Base-by-base conservation (phyloP, 768 basidiomycete genomes). In the Rhizopogon roseolus region DNA sequence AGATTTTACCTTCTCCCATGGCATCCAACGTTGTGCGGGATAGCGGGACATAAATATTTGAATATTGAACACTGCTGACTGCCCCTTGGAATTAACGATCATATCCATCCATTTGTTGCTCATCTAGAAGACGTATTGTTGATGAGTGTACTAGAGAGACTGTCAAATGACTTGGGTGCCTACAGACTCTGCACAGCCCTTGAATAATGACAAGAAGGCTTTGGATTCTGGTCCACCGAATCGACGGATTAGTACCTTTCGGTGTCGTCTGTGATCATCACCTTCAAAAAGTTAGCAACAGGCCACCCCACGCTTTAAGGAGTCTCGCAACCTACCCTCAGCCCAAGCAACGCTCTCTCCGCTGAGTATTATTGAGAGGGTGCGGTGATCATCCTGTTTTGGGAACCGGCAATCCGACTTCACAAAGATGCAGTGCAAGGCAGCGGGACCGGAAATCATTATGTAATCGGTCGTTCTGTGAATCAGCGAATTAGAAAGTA, bases 231-330 rank as follows among this genome's bases (percentile, higher is more conserved):
- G 74, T 9, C 64, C 72, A 50, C 81, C 80, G 54, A 84, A 83
- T 3, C 79, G 81, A 4, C 80, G 81, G 46, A 78, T 68, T 71
- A 82, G 76, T 17, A 80, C 71, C 55, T 72, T 81, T 53, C 79
- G 67, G 50, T 83, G 81, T 41, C 82, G 73, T 60, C 69, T 79
- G 55, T 84, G 82, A 34, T 67, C 74, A 16, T 73, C 67, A 1
- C 74, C 67, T 68, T 44, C 4, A 9, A 42, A 50, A 39, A 17
- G 2, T 40, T 4, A 29, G 27, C 4, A 17, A 13, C 14, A 48
- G 14, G 22, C 7, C 19, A 48, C 36, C 34, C 5, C 7, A 22
- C 25, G 41, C 29, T 38, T 48, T 27, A n/a, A n/a, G n/a, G 14
- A 14, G 41, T 45, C 22, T 22, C 71, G 72, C 28, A 10, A 53